Conservation (phyloP, 805 yeast species). For the Zygotorulaspora florentina region DNA sequence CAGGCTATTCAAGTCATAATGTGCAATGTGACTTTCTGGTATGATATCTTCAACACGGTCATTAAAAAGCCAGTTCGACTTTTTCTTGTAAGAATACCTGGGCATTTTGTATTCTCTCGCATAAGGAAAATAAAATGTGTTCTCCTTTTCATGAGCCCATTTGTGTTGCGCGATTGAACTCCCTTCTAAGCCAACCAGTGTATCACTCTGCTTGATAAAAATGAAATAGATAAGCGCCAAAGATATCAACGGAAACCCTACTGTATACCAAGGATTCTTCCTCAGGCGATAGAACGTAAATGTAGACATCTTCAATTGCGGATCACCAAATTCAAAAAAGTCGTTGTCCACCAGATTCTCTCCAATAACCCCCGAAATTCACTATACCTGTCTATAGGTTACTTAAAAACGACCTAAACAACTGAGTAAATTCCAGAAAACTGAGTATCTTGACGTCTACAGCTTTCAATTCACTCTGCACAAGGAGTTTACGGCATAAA, state of each 20-base stretch:
- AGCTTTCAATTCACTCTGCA: no score
- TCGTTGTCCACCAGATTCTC: not conserved
- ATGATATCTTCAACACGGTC: slow-evolving; percentile 50
- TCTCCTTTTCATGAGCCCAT: slow-evolving; percentile 37
- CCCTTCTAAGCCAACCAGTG: slow-evolving; percentile 26
- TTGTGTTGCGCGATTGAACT: slow-evolving; percentile 26
- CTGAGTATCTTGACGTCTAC: no score
- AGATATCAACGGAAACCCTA: slow-evolving; percentile 24
- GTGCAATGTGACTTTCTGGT: slow-evolving; percentile 71
- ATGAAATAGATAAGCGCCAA: slow-evolving; percentile 22
- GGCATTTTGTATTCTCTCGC: slow-evolving; percentile 35
- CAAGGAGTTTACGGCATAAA: no score
- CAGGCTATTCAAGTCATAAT: slow-evolving; percentile 77
- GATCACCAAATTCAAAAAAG: not conserved
- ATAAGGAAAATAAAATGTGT: slow-evolving; percentile 35
- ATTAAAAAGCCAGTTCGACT: slow-evolving; percentile 42
- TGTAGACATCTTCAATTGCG: not conserved
- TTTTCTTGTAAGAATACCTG: slow-evolving; percentile 45
- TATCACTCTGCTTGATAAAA: slow-evolving; percentile 20
- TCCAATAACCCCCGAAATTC: not conserved
- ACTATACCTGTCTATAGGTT: not conserved
- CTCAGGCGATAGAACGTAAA: slow-evolving; percentile 26
- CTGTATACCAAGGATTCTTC: slow-evolving; percentile 25
- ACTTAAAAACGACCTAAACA: no score
- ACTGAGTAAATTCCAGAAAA: no score